phyloP scores from a whole-genome alignment of 2,329 filamentous ascomycete species.

The Fusarium sp. region DNA sequence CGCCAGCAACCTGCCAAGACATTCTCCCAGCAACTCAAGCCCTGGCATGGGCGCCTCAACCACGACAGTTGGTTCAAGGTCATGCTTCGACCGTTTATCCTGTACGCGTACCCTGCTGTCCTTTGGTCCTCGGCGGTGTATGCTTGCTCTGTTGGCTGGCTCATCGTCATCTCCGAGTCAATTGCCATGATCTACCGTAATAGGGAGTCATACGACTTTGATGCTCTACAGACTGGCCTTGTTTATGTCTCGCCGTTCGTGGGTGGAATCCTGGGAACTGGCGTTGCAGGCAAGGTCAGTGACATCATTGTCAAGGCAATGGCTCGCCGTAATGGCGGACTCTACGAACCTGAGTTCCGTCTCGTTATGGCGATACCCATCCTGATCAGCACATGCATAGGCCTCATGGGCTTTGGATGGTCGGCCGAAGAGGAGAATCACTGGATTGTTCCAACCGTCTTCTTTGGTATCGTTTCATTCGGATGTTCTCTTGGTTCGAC shows the following conservation, averaged over 20 bases:
- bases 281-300: constrained; percentile 85
- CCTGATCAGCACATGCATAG: constrained; percentile 77
- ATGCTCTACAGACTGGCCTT: constrained; percentile 78
- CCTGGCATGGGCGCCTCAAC: constrained; percentile 79
- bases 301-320: constrained; percentile 85
- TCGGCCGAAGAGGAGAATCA: constrained; percentile 74
- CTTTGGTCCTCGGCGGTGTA: constrained; percentile 90
- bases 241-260: constrained; percentile 91
- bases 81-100: constrained; percentile 79
- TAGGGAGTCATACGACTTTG: constrained; percentile 77
- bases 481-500: constrained; percentile 90
- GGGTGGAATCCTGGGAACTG: constrained; percentile 88
- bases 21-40: constrained; percentile 75
- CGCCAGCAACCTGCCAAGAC: constrained; percentile 72
- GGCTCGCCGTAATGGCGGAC: constrained; percentile 83
- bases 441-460: constrained; percentile 92
- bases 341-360: constrained; percentile 95
- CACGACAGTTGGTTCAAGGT: constrained; percentile 82
- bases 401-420: constrained; percentile 98
- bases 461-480: constrained; percentile 92
- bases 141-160: constrained; percentile 87
- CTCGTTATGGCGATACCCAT: constrained; percentile 88
- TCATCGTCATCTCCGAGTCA: constrained; percentile 92
- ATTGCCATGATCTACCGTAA: constrained; percentile 81
- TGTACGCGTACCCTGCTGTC: constrained; percentile 87